Conservation (phyloP, 768 basidiomycete species). For the Pisolithus orientalis region DNA sequence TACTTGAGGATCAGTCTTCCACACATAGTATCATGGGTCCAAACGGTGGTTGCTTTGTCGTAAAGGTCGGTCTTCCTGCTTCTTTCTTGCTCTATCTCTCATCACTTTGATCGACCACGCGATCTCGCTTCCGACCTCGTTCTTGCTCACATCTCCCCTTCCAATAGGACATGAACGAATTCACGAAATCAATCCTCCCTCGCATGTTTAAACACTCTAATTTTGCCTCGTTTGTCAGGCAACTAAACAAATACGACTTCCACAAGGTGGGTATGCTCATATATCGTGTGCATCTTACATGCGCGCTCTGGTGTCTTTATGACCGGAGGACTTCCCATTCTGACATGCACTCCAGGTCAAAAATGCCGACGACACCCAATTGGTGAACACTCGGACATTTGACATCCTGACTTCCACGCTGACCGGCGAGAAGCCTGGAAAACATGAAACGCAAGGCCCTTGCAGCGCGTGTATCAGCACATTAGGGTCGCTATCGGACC, state of each 20-base stretch:
- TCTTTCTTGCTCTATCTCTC: slow-evolving; percentile 2
- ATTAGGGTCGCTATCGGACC: slow-evolving; percentile 17
- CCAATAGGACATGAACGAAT: slow-evolving; percentile 84
- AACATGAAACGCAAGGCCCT: slow-evolving; percentile 61
- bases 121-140: not conserved
- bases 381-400: slow-evolving; percentile 52
- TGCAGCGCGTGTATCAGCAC: slow-evolving; percentile 26
- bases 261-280: slow-evolving; percentile 58
- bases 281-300: not conserved
- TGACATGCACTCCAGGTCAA: slow-evolving; percentile 47
- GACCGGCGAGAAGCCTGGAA: slow-evolving; percentile 52
- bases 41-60: slow-evolving; percentile 82
- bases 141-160: slow-evolving; percentile 7
- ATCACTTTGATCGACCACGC: not conserved
- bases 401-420: slow-evolving; percentile 47
- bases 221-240: slow-evolving; percentile 87
- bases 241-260: slow-evolving; percentile 95
- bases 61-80: slow-evolving; percentile 44
- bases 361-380: slow-evolving; percentile 76
- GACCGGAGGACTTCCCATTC: no score
- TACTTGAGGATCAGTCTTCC: slow-evolving; percentile 79
- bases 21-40: slow-evolving; percentile 76
- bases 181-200: slow-evolving; percentile 85
- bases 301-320: no score
- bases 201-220: slow-evolving; percentile 95